Conservation (phyloP, 257 asterid species). For the Paulownia fortunei region DNA sequence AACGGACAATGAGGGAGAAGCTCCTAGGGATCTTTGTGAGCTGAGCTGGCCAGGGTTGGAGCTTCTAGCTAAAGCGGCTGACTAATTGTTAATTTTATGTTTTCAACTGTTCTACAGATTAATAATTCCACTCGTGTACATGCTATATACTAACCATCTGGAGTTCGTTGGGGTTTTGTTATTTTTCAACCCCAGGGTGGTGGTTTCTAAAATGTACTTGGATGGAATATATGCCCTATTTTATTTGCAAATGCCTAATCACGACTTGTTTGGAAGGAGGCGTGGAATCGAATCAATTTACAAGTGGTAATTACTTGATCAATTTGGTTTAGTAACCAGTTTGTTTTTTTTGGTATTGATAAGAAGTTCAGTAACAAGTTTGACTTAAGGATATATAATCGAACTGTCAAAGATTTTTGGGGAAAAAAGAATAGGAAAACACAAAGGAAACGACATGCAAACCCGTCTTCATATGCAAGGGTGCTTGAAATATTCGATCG, state of each 20-base stretch:
- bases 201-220: background rate
- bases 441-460: too few species aligned
- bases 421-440: too few species aligned
- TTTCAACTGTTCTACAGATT: slow-evolving; percentile 24
- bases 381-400: too few species aligned
- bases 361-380: too few species aligned
- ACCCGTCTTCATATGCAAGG: too few species aligned
- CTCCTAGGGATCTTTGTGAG: slow-evolving; percentile 79
- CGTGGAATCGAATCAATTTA: background rate
- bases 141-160: slow-evolving; percentile 32
- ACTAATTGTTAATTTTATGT: slow-evolving; percentile 25
- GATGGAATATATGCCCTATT: slow-evolving; percentile 14
- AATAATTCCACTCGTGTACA: slow-evolving; percentile 49
- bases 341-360: too few species aligned
- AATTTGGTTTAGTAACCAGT: too few species aligned
- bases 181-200: background rate
- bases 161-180: slow-evolving; percentile 24
- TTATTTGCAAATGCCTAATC: background rate
- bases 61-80: slow-evolving; percentile 35
- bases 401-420: too few species aligned
- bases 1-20: slow-evolving; percentile 74
- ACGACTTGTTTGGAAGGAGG: background rate
- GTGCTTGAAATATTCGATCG: too few species aligned
- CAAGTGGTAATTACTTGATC: background rate
- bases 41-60: slow-evolving; percentile 75